phyloP scores from a whole-genome alignment of 768 basidiomycete genomes.

The Amanita pseudoporphyria region DNA sequence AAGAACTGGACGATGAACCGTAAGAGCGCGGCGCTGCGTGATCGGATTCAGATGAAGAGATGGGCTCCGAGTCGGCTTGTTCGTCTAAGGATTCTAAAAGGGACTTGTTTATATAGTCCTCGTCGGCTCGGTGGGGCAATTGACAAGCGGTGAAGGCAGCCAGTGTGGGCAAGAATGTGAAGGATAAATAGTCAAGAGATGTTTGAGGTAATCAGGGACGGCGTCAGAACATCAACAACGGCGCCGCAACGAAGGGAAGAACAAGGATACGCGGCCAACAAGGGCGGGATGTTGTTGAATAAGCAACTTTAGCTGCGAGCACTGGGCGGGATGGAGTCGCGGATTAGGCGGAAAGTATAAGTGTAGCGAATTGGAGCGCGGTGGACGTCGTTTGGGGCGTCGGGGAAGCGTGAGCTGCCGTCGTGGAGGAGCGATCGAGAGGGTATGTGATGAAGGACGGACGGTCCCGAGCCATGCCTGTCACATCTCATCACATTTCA shows the following conservation, averaged over 20 bases:
- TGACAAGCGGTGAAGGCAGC: slow-evolving; percentile 35
- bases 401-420: slow-evolving; percentile 21
- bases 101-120: slow-evolving; percentile 82
- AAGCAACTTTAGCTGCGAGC: slow-evolving; percentile 9
- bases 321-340: slow-evolving; percentile 11
- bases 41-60: slow-evolving; percentile 43
- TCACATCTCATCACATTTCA: slow-evolving; percentile 26
- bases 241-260: slow-evolving; percentile 11
- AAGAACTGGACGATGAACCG: slow-evolving; percentile 42
- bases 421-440: slow-evolving; percentile 27
- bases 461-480: slow-evolving; percentile 35
- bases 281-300: background rate
- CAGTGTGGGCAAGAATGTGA: slow-evolving; percentile 34
- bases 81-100: slow-evolving; percentile 77
- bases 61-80: slow-evolving; percentile 72
- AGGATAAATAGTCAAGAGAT: slow-evolving; percentile 12
- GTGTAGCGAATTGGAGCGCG: slow-evolving; percentile 9
- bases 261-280: slow-evolving; percentile 7
- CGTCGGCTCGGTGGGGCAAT: slow-evolving; percentile 40
- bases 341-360: slow-evolving; percentile 9
- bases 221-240: slow-evolving; percentile 24
- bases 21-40: slow-evolving; percentile 35
- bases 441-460: slow-evolving; percentile 40
- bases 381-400: slow-evolving; percentile 17
- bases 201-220: slow-evolving; percentile 1